Evolutionary conservation across 1,139 yeast genomes (phyloP).

Genomic region (Scheffersomyces titani): DNA sequence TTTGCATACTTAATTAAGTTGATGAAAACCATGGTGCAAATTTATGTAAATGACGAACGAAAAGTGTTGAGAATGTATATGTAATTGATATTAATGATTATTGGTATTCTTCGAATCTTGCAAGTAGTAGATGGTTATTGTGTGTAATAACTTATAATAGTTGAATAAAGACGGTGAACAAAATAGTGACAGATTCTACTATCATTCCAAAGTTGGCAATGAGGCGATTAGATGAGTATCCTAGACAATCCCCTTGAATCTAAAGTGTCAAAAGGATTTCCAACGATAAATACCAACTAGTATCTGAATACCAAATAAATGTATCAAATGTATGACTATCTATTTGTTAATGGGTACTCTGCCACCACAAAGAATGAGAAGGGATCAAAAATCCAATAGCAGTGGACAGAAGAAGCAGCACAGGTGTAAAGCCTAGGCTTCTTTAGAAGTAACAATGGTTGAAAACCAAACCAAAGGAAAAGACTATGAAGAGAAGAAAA

Average conservation of each 20-base stretch:
- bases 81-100: background rate
- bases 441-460: background rate
- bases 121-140: background rate
- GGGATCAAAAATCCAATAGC: background rate
- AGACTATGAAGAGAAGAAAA: background rate
- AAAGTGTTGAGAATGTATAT: background rate
- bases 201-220: background rate
- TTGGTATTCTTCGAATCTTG: background rate
- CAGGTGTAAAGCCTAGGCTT: background rate
- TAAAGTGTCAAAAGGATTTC: background rate
- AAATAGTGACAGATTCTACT: background rate
- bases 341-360: background rate
- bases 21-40: slow-evolving; percentile 21
- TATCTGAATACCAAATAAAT: background rate
- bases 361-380: background rate
- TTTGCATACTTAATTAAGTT: slow-evolving; percentile 30
- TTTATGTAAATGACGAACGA: background rate
- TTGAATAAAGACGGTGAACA: slow-evolving; percentile 5
- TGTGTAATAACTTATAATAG: background rate
- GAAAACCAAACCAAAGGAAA: background rate
- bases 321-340: background rate
- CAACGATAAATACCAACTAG: background rate
- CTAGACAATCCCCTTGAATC: background rate
- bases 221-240: background rate
- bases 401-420: background rate